Evolutionary conservation across 805 yeast species (phyloP), one percentile per base, ranked within the genome.

Genomic region (Zygotorulaspora danielsina): DNA sequence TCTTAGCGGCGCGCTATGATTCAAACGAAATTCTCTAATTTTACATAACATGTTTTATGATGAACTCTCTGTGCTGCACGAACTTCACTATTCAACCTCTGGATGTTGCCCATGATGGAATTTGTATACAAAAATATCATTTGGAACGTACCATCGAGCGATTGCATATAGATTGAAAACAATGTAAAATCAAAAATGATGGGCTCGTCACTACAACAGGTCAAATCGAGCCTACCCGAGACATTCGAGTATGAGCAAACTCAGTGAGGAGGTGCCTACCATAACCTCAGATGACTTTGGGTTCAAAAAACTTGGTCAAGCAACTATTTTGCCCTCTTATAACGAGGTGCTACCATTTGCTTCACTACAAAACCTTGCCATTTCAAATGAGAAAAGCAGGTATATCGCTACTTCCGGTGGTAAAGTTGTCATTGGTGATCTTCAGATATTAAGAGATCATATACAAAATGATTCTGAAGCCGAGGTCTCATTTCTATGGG

Each of bases 281-380:
- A 29, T 38, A 19, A 57, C 48, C 5, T 56, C 72, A 4, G 72
- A 69, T 42, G 72, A 69, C 46, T 62, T 69, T 42, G 76, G 76
- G 5, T 73, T 71, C 59, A 70, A 63, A 44, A 50, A 61, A 22
- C 28, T 67, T 7, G 70, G 68, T 11, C 42, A 50, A 9, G 47
- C 57, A 13, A 49, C 47, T 9, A 54, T 66, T 22, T 49, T 71
- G 13, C 69, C 67, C n/a, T 43, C 62, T 9, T 65, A 55, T 36
- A 50, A 59, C 11, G 75, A 71, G 46, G 46, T 41, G 13, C 39
- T 56, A 36, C 72, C 65, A 12, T 70, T 45, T 57, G 63, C 57
- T 37, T 57, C 42, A 19, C 40, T 59, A 29, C 62, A 61, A 15
- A 64, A 71, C 35, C 53, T 73, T 7, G 62, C 65, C 11, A 66